A percentile compares a stretch with the other conserved stretches of the same genome.
phyloP scores from a whole-genome alignment of 805 yeast species.

The Pichia californica region DNA sequence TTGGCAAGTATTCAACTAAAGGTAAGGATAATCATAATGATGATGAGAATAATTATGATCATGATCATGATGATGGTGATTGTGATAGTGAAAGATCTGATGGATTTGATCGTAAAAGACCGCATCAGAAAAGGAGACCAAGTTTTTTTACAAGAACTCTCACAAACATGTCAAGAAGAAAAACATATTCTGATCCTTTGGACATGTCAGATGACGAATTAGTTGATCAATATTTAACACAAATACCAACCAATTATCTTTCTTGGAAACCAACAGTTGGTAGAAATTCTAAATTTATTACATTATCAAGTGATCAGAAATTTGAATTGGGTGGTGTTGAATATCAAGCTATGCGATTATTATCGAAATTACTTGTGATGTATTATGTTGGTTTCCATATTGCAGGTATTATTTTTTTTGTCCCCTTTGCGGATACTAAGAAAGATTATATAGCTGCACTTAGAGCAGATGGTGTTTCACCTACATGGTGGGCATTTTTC shows the following conservation, averaged over 20 bases:
- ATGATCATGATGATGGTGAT: neutral
- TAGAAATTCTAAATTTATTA: constrained; percentile 86
- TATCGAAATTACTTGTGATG: constrained; percentile 54
- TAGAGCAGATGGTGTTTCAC: constrained; percentile 52
- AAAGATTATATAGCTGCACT: constrained; percentile 39
- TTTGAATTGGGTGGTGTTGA: constrained; percentile 97
- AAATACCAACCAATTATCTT: constrained; percentile 49
- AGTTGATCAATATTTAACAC: constrained; percentile 20
- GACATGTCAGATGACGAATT: constrained; percentile 27
- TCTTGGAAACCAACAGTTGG: constrained; percentile 93
- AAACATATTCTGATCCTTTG: constrained; percentile 4
- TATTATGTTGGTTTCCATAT: constrained; percentile 78
- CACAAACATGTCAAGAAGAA: constrained; percentile 9
- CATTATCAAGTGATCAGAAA: constrained; percentile 73
- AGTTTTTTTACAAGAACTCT: constrained; percentile 16
- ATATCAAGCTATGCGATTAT: constrained; percentile 77
- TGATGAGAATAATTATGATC: neutral
- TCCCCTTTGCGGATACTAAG: constrained; percentile 53
- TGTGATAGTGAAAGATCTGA: neutral
- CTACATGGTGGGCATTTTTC: constrained; percentile 93
- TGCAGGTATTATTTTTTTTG: constrained; percentile 42
- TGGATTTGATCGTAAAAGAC: neutral
- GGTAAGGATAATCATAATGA: neutral
- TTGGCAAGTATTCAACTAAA: neutral
- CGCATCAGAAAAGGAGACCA: constrained; percentile 1